These are phyloP conservation scores for Didymella segeticola DNA, from an alignment of 2,329 filamentous ascomycete species.

Conservation along the genomic window DNA sequence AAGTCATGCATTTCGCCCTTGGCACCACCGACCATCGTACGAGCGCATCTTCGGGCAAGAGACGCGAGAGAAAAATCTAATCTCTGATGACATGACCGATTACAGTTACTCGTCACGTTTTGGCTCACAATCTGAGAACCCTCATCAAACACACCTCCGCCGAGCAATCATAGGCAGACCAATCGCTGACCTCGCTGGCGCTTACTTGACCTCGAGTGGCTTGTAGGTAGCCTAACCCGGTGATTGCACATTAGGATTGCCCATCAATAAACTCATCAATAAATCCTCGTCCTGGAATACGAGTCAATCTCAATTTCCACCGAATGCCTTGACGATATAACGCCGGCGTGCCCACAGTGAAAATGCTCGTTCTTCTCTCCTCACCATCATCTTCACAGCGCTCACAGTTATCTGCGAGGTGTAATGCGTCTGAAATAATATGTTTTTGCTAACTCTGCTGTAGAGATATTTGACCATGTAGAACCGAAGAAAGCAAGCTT, in stretches of 20 bases:
- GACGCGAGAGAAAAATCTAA: not conserved
- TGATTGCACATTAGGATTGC: constrained; percentile 17
- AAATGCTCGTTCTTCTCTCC: not conserved
- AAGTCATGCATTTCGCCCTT: not conserved
- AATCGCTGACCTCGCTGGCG: constrained; percentile 1
- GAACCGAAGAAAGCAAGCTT: constrained; percentile 30
- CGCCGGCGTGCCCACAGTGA: constrained; percentile 1
- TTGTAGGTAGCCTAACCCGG: constrained; percentile 5
- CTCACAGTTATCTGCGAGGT: not conserved
- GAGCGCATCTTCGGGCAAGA: not conserved
- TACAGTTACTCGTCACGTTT: not conserved
- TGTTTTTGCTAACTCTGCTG: constrained; percentile 38
- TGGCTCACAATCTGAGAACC: not conserved
- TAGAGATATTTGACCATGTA: constrained; percentile 33
- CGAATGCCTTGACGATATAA: constrained; percentile 2
- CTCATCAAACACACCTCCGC: not conserved
- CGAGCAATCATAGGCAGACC: constrained; percentile 10
- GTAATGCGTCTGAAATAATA: constrained; percentile 20
- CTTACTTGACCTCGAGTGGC: constrained; percentile 4
- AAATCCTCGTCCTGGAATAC: constrained; percentile 8
- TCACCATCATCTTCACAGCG: no score
- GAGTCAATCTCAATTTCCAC: constrained; percentile 20
- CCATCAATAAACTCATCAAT: constrained; percentile 16
- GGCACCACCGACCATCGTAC: constrained; percentile 3
- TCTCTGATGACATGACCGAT: constrained; percentile 2